These are phyloP conservation scores for Mycena venus DNA, from an alignment of 768 basidiomycete genomes.

Conservation along the genomic window DNA sequence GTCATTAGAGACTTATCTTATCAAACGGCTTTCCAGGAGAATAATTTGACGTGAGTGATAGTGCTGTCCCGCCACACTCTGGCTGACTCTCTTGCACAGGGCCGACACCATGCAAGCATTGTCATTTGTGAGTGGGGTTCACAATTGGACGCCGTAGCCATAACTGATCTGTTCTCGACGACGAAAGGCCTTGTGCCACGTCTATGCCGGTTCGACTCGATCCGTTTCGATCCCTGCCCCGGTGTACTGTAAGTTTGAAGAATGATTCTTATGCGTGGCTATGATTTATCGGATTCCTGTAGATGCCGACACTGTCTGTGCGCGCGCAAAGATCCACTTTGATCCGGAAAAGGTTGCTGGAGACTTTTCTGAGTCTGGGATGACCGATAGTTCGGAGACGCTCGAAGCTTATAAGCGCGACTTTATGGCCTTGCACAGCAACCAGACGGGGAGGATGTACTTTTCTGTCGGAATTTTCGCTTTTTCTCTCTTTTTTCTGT, in stretches of 20 bases:
- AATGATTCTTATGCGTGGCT: no score
- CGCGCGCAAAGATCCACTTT: conserved; percentile 74
- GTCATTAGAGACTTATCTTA: neutral
- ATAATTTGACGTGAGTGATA: conserved; percentile 69
- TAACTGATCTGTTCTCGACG: no score
- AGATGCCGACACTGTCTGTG: conserved; percentile 86
- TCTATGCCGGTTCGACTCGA: conserved; percentile 85
- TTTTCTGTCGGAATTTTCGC: conserved; percentile 42
- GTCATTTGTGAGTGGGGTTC: no score
- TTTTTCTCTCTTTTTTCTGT: neutral
- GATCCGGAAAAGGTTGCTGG: conserved; percentile 61
- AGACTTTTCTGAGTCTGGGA: conserved; percentile 53
- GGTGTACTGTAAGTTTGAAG: conserved; percentile 75
- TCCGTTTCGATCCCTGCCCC: conserved; percentile 90
- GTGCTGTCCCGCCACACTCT: neutral
- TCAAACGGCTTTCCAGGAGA: conserved; percentile 51
- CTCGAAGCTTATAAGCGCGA: conserved; percentile 63
- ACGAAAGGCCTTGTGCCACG: conserved; percentile 84
- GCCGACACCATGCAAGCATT: conserved; percentile 79
- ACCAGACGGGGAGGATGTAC: conserved; percentile 53
- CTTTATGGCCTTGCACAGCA: conserved; percentile 62
- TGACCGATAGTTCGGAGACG: conserved; percentile 44
- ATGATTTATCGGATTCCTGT: neutral
- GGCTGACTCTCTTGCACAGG: conserved; percentile 45
- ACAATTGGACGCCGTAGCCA: no score